phyloP scores from a whole-genome alignment of 805 yeast species.

The Wickerhamiella occidentalis region DNA sequence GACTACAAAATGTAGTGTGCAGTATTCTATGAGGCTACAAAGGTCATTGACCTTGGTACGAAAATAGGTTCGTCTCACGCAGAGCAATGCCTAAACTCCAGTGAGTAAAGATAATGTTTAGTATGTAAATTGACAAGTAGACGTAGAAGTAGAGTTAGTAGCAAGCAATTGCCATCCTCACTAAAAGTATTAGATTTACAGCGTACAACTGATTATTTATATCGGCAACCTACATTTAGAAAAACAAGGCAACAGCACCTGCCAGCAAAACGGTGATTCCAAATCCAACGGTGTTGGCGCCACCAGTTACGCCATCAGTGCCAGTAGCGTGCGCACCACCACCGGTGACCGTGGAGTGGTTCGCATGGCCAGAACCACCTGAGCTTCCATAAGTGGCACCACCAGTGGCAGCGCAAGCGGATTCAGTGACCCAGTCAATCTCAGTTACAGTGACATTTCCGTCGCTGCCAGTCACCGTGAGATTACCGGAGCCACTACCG shows the following conservation, averaged over 20 bases:
- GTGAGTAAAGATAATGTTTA: no score
- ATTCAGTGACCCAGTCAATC: not conserved
- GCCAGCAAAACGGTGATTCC: not conserved
- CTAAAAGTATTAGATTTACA: no score
- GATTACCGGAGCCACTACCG: not conserved
- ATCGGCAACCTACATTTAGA: no score
- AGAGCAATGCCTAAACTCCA: no score
- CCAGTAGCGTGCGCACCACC: not conserved
- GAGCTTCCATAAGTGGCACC: not conserved
- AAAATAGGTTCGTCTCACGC: no score
- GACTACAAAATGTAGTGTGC: no score
- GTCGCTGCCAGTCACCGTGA: not conserved
- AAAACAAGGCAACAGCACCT: not conserved
- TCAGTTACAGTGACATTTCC: conserved; percentile 1
- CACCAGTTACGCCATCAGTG: not conserved
- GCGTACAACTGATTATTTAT: no score
- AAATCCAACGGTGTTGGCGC: not conserved
- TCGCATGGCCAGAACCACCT: not conserved
- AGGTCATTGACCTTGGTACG: no score
- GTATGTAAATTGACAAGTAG: no score
- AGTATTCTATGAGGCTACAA: no score
- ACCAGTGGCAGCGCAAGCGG: conserved; percentile 4
- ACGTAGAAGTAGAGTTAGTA: no score
- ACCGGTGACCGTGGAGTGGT: not conserved
- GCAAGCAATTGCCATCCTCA: no score